Base-by-base conservation (phyloP, 2,329 filamentous ascomycete genomes). In the Aspergillus udagawae region DNA sequence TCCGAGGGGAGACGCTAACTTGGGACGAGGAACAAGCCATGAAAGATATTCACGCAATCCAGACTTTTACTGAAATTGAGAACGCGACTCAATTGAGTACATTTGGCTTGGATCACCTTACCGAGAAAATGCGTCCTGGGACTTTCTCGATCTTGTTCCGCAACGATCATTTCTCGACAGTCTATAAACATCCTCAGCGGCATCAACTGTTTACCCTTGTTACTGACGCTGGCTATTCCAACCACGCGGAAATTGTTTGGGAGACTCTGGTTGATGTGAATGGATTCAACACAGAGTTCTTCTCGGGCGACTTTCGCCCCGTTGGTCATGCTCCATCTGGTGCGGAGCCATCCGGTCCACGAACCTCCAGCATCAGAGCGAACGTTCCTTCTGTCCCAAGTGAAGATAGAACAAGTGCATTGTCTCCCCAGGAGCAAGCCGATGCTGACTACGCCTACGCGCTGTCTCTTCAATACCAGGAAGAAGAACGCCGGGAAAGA, bases 81-180 rank as follows among this genome's bases (percentile, higher is more conserved):
- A 92, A 91, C 59, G 88, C 91, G 0, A 97, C 94, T 0, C 94
- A 99, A 67, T 79, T 99, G 23, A 97, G 94, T 0, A 79, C 84
- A 0, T 89, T 88, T 73, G 94, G 94, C 0, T 80, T 99, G 2
- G 83, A 89, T 42, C 84, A 89, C 1, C 86, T 97, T 42, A 82
- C 82, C 0, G 83, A 85, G 52, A 86, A 83, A 5, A 82, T 97
- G 56, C 78, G 83, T 12, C 88, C 91, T 1, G 93, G 92, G 1
- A 86, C 89, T 1, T 85, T 97, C 60, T 91, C 91, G 0, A 97
- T 99, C 51, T 76, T 99, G 1, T 99, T 99, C 78, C 86, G 94
- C 27, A 99, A 99, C 67, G 93, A 99, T 69, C 94, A 99, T 71
- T 99, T 99, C 69, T 92, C 91, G 45, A 97, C 93, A 0, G 74